Percentiles rank a stretch among this genome's conserved stretches.
Evolutionary conservation across 306 rosid species (phyloP).

Genomic region (Rosa lucieae): DNA sequence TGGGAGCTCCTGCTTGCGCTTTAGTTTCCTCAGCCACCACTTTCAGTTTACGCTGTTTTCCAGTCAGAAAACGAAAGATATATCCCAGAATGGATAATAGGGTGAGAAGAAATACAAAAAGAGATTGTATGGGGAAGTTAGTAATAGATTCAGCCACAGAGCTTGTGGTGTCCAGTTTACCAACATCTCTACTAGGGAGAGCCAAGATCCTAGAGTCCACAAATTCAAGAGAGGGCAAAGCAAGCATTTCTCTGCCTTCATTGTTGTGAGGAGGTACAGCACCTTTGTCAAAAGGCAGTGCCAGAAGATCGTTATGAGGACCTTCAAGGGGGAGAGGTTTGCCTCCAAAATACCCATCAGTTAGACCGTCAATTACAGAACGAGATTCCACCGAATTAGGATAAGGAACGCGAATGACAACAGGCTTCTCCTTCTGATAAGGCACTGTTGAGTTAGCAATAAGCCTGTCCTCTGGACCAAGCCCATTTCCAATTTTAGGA

Average conservation of each 20-base stretch:
- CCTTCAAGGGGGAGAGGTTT: slow-evolving; percentile 20
- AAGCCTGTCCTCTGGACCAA: slow-evolving; percentile 15
- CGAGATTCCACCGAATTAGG: slow-evolving; percentile 18
- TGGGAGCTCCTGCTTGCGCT: slow-evolving; percentile 26
- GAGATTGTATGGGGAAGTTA: slow-evolving; percentile 1
- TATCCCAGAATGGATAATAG: slow-evolving; percentile 20
- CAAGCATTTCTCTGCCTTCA: slow-evolving; percentile 12
- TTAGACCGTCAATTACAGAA: slow-evolving; percentile 13
- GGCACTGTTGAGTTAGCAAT: slow-evolving; percentile 10
- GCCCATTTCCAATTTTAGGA: slow-evolving; percentile 14
- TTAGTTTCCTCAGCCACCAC: slow-evolving; percentile 19
- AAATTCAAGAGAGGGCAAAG: slow-evolving; percentile 15
- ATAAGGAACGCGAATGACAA: slow-evolving; percentile 23
- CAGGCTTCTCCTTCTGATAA: slow-evolving; percentile 10
- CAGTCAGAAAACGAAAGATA: background rate
- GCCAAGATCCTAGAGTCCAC: slow-evolving; percentile 4
- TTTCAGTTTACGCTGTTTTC: slow-evolving; percentile 8
- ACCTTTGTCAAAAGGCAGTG: background rate
- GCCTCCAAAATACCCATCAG: slow-evolving; percentile 16
- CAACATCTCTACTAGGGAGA: background rate
- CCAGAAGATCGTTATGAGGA: background rate
- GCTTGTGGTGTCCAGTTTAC: background rate
- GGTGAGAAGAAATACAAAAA: slow-evolving; percentile 8
- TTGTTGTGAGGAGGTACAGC: slow-evolving; percentile 3
- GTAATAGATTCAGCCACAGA: background rate